Evolutionary conservation across 208 protist species (phyloP).

Genomic region (Trichomonas vaginalis): DNA sequence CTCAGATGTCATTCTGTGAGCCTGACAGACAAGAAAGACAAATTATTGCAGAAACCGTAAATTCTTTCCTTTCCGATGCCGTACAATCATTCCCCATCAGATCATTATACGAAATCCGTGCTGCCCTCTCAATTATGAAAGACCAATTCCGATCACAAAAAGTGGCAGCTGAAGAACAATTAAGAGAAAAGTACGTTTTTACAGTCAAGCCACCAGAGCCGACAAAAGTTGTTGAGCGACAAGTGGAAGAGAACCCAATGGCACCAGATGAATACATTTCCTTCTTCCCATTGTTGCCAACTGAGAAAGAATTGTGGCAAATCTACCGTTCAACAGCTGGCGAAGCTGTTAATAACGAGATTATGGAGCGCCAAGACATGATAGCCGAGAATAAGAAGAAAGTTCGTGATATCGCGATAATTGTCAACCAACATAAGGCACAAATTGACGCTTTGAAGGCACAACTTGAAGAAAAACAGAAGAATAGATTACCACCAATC

Average conservation of each 20-base stretch:
- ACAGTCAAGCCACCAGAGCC: neutral
- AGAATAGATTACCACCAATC: neutral
- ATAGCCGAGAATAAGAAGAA: neutral
- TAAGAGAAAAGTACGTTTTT: neutral
- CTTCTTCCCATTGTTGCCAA: neutral
- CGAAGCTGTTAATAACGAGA: neutral
- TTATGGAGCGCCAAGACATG: neutral
- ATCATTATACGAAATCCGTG: neutral
- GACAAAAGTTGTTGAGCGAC: neutral
- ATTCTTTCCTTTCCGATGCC: neutral
- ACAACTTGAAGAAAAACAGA: neutral
- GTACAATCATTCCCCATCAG: neutral
- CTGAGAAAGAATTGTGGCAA: neutral
- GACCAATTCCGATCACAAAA: neutral
- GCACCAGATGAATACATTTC: neutral
- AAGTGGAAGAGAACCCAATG: neutral
- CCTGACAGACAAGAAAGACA: constrained; percentile 1
- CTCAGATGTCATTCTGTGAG: neutral
- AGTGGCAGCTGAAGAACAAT: neutral
- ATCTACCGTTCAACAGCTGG: neutral
- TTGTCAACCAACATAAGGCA: neutral
- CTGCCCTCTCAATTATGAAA: neutral
- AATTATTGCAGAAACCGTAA: neutral
- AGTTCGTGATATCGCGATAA: neutral
- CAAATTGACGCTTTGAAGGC: neutral